These are phyloP conservation scores for Glycine tomentella DNA, from an alignment of 306 rosid species.

Conservation along the genomic window DNA sequence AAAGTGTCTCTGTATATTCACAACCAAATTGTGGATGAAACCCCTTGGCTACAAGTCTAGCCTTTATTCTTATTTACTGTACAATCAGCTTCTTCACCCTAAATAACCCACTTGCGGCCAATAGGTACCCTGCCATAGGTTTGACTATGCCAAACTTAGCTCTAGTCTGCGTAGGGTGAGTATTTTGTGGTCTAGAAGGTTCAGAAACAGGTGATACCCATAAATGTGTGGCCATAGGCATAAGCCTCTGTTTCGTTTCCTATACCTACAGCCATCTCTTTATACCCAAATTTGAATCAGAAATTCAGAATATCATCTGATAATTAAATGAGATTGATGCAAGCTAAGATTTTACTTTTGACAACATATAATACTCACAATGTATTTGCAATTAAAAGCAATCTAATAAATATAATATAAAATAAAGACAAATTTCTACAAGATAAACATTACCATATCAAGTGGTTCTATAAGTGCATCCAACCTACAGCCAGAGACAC, in stretches of 20 bases:
- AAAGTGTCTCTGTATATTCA: too few species aligned
- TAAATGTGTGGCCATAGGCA: not conserved
- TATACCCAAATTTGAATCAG: not conserved
- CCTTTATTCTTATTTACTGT: too few species aligned
- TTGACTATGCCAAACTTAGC: not conserved
- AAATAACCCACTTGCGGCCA: not conserved
- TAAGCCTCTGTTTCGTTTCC: not conserved
- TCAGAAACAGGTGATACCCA: not conserved
- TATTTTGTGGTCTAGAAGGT: not conserved
- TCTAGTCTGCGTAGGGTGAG: not conserved
- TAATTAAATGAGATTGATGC: not conserved
- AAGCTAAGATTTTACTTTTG: slow-evolving; percentile 21
- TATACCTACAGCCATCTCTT: not conserved
- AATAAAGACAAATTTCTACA: slow-evolving; percentile 15
- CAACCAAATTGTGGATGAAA: too few species aligned
- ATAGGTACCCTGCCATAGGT: not conserved
- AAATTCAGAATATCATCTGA: too few species aligned
- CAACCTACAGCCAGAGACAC: slow-evolving; percentile 75
- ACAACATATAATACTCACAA: slow-evolving; percentile 5
- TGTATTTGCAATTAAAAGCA: slow-evolving; percentile 38
- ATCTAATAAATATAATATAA: slow-evolving; percentile 26
- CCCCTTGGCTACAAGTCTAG: too few species aligned
- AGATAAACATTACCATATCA: slow-evolving; percentile 71
- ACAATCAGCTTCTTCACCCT: too few species aligned
- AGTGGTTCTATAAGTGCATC: slow-evolving; percentile 88